Evolutionary conservation across 164 flowering plant species (phyloP).

Genomic region (Chimonanthus salicifolius): DNA sequence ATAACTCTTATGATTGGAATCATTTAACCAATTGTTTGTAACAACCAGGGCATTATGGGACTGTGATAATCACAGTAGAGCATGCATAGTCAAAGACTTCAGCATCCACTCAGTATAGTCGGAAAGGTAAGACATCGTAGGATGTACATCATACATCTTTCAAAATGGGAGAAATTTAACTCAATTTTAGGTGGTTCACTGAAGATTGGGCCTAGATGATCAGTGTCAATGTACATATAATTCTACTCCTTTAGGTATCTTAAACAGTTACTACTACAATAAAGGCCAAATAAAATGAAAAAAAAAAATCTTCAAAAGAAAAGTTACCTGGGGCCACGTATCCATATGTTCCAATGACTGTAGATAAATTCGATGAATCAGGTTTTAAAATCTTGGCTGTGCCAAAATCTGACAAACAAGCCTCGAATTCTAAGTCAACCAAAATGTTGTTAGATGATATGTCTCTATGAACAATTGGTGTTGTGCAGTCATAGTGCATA

Average conservation of each 20-base stretch:
- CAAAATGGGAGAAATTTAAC: background rate
- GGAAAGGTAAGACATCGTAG: background rate
- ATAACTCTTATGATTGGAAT: background rate
- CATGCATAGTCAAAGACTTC: background rate
- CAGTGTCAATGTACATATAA: background rate
- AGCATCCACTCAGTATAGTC: background rate
- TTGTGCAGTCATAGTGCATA: slow-evolving; percentile 8
- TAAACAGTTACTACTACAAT: too few relatives aligned
- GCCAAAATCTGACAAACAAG: slow-evolving; percentile 23
- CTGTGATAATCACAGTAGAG: background rate
- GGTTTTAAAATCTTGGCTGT: slow-evolving; percentile 15
- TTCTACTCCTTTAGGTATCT: background rate
- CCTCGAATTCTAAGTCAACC: slow-evolving; percentile 15
- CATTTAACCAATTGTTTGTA: background rate
- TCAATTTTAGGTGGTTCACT: background rate
- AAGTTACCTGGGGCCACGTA: slow-evolving; percentile 15
- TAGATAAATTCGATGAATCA: background rate
- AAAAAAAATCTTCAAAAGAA: background rate
- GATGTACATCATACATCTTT: background rate
- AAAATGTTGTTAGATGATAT: slow-evolving; percentile 17
- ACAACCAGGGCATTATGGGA: background rate
- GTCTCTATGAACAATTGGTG: slow-evolving; percentile 11
- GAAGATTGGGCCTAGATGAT: too few relatives aligned
- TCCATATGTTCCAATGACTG: slow-evolving; percentile 9
- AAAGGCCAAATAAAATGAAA: background rate